phyloP scores from a whole-genome alignment of 371 early-diverging fungal species.

The Smittium mucronatum region DNA sequence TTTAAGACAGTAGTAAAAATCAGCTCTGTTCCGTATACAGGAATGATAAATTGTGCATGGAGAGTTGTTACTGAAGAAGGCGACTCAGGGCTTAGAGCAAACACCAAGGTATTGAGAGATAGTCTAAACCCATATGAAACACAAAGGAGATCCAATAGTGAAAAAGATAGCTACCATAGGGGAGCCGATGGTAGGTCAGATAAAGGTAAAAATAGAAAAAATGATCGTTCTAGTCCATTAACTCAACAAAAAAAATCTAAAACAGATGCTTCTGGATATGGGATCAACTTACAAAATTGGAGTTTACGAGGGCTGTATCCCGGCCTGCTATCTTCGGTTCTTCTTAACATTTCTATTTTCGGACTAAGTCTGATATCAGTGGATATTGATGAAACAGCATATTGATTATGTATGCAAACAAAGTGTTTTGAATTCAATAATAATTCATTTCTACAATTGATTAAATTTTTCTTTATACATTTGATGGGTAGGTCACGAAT shows the following conservation, averaged over 20 bases:
- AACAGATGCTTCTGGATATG: no score
- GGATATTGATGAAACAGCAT: constrained; percentile 2
- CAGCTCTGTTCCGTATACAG: constrained; percentile 69
- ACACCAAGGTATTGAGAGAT: constrained; percentile 14
- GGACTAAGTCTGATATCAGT: constrained; percentile 19
- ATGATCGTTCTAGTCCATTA: constrained; percentile 17
- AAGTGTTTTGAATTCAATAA: no score
- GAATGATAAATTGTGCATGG: constrained; percentile 62
- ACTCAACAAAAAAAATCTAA: constrained; percentile 14
- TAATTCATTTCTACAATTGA: no score
- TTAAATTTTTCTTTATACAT: no score
- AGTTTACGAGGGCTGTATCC: constrained; percentile 64
- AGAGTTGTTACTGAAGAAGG: constrained; percentile 82
- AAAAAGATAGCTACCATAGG: constrained; percentile 11
- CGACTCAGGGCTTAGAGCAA: constrained; percentile 19
- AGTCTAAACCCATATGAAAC: constrained; percentile 12
- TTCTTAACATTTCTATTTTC: constrained; percentile 45
- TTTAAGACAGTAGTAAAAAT: constrained; percentile 61
- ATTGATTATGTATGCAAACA: no score
- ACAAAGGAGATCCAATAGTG: constrained; percentile 13
- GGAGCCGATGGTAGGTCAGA: not conserved
- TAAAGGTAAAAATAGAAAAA: constrained; percentile 14
- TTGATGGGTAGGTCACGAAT: no score
- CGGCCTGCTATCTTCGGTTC: constrained; percentile 56
- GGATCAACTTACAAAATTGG: constrained; percentile 35